Conservation (phyloP, 2,329 filamentous ascomycete species). For the Paecilomyces niveus region DNA sequence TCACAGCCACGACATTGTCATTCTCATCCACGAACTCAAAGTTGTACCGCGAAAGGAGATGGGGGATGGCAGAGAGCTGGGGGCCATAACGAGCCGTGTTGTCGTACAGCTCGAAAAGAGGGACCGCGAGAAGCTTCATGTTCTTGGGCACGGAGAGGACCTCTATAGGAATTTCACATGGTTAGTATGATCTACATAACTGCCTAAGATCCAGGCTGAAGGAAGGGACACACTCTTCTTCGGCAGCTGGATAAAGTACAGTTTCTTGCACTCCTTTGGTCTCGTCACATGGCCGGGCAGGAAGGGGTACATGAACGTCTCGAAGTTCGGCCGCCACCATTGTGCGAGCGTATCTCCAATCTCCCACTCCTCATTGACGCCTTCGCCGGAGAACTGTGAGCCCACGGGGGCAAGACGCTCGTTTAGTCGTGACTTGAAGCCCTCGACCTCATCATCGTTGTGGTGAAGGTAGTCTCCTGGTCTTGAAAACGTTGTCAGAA, state of each 20-base stretch:
- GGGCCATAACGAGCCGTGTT: conserved; percentile 93
- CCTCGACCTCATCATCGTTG: conserved; percentile 79
- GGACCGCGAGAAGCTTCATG: conserved; percentile 97
- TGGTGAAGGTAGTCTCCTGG: conserved; percentile 89
- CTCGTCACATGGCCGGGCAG: conserved; percentile 91
- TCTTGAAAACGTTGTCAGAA: conserved; percentile 26
- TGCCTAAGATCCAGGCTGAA: neutral
- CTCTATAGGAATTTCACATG: conserved; percentile 49
- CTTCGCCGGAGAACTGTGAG: conserved; percentile 70
- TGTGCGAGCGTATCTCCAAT: conserved; percentile 91
- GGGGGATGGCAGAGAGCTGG: conserved; percentile 91
- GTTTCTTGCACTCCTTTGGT: conserved; percentile 98
- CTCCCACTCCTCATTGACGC: conserved; percentile 88
- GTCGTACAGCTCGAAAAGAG: conserved; percentile 95
- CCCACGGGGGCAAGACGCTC: conserved; percentile 91
- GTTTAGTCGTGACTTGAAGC: conserved; percentile 91
- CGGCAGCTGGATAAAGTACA: conserved; percentile 93
- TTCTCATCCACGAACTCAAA: conserved; percentile 96
- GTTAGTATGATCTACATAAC: neutral
- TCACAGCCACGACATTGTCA: conserved; percentile 76
- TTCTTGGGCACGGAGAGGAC: conserved; percentile 96
- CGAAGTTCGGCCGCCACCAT: conserved; percentile 99
- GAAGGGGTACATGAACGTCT: conserved; percentile 99
- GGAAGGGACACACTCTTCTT: conserved; percentile 64
- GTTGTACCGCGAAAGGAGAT: conserved; percentile 89